Evolutionary conservation across 768 basidiomycete genomes (phyloP).

Genomic region (Lepiota venenata): DNA sequence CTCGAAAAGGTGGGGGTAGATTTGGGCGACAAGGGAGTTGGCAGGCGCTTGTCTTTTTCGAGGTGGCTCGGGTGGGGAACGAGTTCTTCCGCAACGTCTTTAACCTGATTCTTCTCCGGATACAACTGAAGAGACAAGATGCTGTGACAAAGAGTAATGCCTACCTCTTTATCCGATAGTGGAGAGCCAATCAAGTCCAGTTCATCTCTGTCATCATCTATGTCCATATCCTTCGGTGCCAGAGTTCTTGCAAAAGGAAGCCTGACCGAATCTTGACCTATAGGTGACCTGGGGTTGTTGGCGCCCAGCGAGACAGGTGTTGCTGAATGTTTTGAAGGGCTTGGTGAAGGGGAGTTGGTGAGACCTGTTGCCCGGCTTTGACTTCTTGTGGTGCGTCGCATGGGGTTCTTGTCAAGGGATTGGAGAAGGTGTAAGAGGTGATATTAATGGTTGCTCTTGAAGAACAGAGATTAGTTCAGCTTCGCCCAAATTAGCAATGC

Average conservation of each 20-base stretch:
- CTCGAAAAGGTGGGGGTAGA: neutral
- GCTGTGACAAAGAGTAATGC: neutral
- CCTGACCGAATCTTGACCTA: neutral
- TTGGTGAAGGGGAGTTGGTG: slow-evolving; percentile 10
- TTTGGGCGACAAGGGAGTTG: neutral
- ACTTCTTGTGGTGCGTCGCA: slow-evolving; percentile 8
- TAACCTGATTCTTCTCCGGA: neutral
- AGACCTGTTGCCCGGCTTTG: slow-evolving; percentile 4
- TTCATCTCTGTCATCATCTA: slow-evolving; percentile 34
- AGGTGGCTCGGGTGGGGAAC: neutral
- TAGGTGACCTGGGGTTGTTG: neutral
- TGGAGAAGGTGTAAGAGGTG: slow-evolving; percentile 12
- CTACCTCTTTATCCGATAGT: slow-evolving; percentile 12
- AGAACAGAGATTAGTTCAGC: slow-evolving; percentile 19
- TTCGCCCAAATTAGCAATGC: slow-evolving; percentile 33
- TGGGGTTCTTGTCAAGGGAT: neutral
- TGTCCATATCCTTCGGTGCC: slow-evolving; percentile 14
- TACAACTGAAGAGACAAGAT: neutral
- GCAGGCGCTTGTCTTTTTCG: neutral
- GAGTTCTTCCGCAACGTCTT: neutral
- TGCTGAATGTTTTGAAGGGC: neutral
- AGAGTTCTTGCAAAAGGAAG: neutral
- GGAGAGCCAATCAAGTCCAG: slow-evolving; percentile 36
- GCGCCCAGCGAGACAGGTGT: neutral
- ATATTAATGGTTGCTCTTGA: slow-evolving; percentile 13